Evolutionary conservation across 2,329 filamentous ascomycete species (phyloP).

Genomic region (Penicillium sp.): DNA sequence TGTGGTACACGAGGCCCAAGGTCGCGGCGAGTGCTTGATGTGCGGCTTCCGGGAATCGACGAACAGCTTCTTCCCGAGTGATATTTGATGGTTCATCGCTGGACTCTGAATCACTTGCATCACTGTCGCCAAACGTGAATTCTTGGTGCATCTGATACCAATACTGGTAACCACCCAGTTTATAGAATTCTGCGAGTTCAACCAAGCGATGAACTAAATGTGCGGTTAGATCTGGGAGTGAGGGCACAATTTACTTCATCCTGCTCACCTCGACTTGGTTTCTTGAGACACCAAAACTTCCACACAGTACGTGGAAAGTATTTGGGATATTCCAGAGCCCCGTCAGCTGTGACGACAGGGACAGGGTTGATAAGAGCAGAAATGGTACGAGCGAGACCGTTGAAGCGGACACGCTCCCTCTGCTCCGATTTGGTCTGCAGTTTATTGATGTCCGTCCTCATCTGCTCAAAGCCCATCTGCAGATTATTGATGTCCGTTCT

Average conservation of each 20-base stretch:
- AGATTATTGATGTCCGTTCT: no score
- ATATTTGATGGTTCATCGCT: slow-evolving; percentile 34
- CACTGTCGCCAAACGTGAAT: slow-evolving; percentile 31
- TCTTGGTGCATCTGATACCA: slow-evolving; percentile 36
- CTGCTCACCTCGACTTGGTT: slow-evolving; percentile 37
- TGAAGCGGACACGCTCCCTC: slow-evolving; percentile 37
- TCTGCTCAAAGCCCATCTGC: no score
- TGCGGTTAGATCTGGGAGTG: slow-evolving; percentile 7
- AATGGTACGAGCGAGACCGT: slow-evolving; percentile 36
- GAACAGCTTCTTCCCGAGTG: slow-evolving; percentile 34
- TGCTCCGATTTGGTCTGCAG: no score
- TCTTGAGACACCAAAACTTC: slow-evolving; percentile 42
- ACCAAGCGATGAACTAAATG: slow-evolving; percentile 35
- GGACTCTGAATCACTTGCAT: slow-evolving; percentile 38
- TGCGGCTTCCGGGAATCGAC: slow-evolving; percentile 36
- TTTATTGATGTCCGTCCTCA: no score
- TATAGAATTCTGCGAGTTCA: slow-evolving; percentile 39
- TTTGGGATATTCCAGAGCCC: slow-evolving; percentile 33
- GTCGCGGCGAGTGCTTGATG: slow-evolving; percentile 40
- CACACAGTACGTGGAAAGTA: slow-evolving; percentile 39
- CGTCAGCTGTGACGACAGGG: slow-evolving; percentile 33
- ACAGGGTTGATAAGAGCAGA: slow-evolving; percentile 38
- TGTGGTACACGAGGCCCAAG: slow-evolving; percentile 39
- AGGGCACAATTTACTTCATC: slow-evolving; percentile 1
- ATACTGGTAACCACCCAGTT: slow-evolving; percentile 37